Evolutionary conservation across 192 early-diverging fungal species (phyloP), one percentile per base, ranked within the genome.

Genomic region (Ramicandelaber brevisporus): DNA sequence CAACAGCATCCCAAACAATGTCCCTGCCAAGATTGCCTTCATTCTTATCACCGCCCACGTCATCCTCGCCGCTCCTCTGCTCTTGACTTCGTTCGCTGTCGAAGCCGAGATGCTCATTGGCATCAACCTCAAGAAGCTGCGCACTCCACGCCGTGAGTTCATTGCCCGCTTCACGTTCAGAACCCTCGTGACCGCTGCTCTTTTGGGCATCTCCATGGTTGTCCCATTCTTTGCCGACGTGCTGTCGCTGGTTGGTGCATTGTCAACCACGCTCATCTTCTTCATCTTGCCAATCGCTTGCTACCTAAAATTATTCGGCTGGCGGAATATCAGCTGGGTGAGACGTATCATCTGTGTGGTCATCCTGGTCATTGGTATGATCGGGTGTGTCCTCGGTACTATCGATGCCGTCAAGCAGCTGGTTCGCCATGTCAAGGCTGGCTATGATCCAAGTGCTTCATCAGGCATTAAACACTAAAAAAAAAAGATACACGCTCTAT

Each of bases 271-370:
- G 23, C 49, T 61, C n/a, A 55, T 82, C 12, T 79, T 86, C 48
- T 87, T 87, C 41, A 53, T 83, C 27, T 56, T 87, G 20, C 82
- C 82, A 1, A 58, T 81, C 17, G 17, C 79, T 7, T 79, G 65
- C 50, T 73, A 83, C 34, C 53, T 73, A 19, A 67, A 66, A 46
- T 39, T 87, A 21, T 59, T 65, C 33, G 78, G 78, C 4, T 65
- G 65, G 58, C 26, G 48, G 4, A 46, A 38, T 5, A 40, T 68
- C 33, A 34, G 36, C 12, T 46, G 45, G 44, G 46, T 47, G 21
- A 51, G 65, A 34, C 45, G 66, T 30, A 34, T 53, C 14, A 51
- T 63, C 46, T 59, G 52, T 22, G 35, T 49, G 23, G 26, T 62
- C 13, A 66, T 67, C 19, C 29, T 73, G 12, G 8, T 66, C 17